These are phyloP conservation scores for Eucommia ulmoides DNA, from an alignment of 257 asterid genomes.

Conservation along the genomic window DNA sequence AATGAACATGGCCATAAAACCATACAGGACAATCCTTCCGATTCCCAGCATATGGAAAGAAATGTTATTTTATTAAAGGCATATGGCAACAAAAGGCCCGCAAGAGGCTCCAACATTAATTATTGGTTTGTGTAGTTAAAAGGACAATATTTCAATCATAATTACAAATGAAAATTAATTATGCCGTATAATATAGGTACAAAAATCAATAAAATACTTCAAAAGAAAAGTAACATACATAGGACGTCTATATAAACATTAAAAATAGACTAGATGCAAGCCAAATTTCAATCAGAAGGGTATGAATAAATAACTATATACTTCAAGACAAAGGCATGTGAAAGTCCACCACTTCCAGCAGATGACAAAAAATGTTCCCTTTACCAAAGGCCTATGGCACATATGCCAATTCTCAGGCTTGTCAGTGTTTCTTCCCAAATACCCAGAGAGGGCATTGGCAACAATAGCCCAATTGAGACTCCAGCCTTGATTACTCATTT, in stretches of 20 bases:
- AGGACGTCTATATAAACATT: not conserved
- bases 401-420: slow-evolving; percentile 84
- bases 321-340: not conserved
- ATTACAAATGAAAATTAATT: not conserved
- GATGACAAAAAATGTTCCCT: slow-evolving; percentile 44
- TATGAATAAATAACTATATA: not conserved
- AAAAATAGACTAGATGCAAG: not conserved
- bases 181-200: not conserved
- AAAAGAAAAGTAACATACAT: not conserved
- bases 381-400: slow-evolving; percentile 95
- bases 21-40: too few relatives aligned
- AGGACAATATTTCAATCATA: too few relatives aligned
- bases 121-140: too few relatives aligned
- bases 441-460: slow-evolving; percentile 18
- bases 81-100: too few relatives aligned
- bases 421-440: slow-evolving; percentile 41
- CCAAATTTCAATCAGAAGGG: not conserved
- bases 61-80: too few relatives aligned
- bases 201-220: not conserved
- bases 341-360: slow-evolving; percentile 16
- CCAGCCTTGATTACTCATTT: slow-evolving; percentile 71
- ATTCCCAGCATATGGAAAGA: too few relatives aligned
- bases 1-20: too few relatives aligned
- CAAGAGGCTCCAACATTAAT: too few relatives aligned
- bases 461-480: slow-evolving; percentile 63